These are phyloP conservation scores for Agaricales sp. DNA, from an alignment of 1,284 basidiomycete species.

Conservation along the genomic window DNA sequence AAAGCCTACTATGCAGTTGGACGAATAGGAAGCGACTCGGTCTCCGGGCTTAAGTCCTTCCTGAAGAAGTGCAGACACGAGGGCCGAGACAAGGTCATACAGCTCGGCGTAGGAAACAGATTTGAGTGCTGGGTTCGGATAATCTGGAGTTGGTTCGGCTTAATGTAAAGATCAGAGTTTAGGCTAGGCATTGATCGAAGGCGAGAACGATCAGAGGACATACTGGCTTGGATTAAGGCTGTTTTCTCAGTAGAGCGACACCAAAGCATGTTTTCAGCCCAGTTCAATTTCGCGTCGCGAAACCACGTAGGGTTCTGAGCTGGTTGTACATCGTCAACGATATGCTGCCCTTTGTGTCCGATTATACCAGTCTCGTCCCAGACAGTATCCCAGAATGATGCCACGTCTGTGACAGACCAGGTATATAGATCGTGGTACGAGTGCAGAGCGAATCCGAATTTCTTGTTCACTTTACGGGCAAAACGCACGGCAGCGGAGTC, in stretches of 20 bases:
- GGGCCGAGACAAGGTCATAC: slow-evolving; percentile 48
- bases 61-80: slow-evolving; percentile 50
- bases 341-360: slow-evolving; percentile 48
- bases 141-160: slow-evolving; percentile 53
- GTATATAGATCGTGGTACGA: slow-evolving; percentile 60
- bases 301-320: slow-evolving; percentile 79
- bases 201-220: slow-evolving; percentile 18
- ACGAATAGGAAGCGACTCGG: slow-evolving; percentile 72
- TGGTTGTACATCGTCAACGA: slow-evolving; percentile 54
- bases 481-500: slow-evolving; percentile 47
- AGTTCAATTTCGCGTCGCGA: slow-evolving; percentile 60
- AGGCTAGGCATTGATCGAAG: slow-evolving; percentile 4
- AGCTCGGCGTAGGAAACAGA: slow-evolving; percentile 51
- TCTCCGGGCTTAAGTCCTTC: slow-evolving; percentile 63
- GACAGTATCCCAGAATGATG: slow-evolving; percentile 66
- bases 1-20: slow-evolving; percentile 62
- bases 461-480: slow-evolving; percentile 44
- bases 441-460: slow-evolving; percentile 34
- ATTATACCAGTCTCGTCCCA: slow-evolving; percentile 69
- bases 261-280: slow-evolving; percentile 80
- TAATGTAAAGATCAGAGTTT: slow-evolving; percentile 9
- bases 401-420: slow-evolving; percentile 60
- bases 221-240: slow-evolving; percentile 72
- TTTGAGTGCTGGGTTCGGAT: slow-evolving; percentile 34
- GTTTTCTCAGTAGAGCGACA: slow-evolving; percentile 45